Evolutionary conservation across 352 stramenopile genomes (phyloP).

Genomic region (Pseudoperonospora humuli): DNA sequence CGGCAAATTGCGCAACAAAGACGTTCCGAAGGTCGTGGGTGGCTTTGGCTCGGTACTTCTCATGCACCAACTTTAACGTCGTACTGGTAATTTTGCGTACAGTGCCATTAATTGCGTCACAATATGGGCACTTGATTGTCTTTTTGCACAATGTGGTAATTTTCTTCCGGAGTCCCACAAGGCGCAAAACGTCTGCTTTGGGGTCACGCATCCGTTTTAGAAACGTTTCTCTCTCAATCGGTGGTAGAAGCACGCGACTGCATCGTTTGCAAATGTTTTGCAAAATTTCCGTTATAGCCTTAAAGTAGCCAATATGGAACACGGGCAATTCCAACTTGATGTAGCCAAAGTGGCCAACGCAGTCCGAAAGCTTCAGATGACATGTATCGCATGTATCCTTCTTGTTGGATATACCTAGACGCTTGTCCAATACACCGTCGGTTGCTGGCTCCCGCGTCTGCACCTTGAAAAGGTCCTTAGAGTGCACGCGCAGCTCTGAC

Average conservation of each 20-base stretch:
- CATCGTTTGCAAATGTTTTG: slow-evolving; percentile 98
- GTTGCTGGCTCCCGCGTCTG: slow-evolving; percentile 88
- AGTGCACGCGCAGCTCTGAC: slow-evolving; percentile 91
- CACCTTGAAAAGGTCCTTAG: slow-evolving; percentile 96
- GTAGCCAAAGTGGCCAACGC: slow-evolving; percentile 98
- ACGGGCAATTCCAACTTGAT: slow-evolving; percentile 96
- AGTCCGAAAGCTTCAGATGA: slow-evolving; percentile 92
- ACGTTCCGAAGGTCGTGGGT: slow-evolving; percentile 79
- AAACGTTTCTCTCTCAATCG: slow-evolving; percentile 83
- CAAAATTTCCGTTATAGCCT: slow-evolving; percentile 95
- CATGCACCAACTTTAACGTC: slow-evolving; percentile 98
- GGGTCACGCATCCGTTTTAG: slow-evolving; percentile 87
- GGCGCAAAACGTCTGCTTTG: slow-evolving; percentile 61
- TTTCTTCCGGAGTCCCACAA: slow-evolving; percentile 88
- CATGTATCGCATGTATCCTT: slow-evolving; percentile 90
- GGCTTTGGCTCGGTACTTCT: slow-evolving; percentile 91
- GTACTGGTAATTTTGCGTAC: slow-evolving; percentile 97
- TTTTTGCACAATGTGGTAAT: slow-evolving; percentile 97
- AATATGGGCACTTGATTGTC: slow-evolving; percentile 91
- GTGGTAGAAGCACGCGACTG: slow-evolving; percentile 89
- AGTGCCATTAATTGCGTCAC: slow-evolving; percentile 92
- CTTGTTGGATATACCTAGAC: slow-evolving; percentile 97
- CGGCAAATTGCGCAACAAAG: slow-evolving; percentile 75
- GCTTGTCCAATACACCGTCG: slow-evolving; percentile 94
- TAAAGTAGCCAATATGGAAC: slow-evolving; percentile 99